A percentile compares a stretch with the other conserved stretches of the same genome.
phyloP scores from a whole-genome alignment of 2,329 filamentous ascomycete genomes.

The Pyrenochaeta sp. region DNA sequence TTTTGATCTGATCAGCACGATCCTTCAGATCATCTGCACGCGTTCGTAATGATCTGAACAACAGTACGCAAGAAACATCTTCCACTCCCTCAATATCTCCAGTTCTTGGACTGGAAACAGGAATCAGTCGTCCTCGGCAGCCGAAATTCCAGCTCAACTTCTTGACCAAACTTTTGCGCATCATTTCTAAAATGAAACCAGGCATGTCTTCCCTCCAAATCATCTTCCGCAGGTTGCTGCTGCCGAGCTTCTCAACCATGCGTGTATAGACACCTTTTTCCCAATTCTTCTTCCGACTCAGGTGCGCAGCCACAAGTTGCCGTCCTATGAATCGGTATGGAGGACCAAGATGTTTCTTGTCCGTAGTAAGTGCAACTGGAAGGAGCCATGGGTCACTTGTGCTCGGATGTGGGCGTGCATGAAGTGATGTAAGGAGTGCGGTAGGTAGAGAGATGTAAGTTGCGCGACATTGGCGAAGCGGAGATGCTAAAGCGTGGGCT shows the following conservation, averaged over 20 bases:
- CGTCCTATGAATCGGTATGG: slow-evolving; percentile 33
- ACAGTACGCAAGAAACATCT: slow-evolving; percentile 39
- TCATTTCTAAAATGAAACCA: slow-evolving; percentile 48
- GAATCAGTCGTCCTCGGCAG: slow-evolving; percentile 30
- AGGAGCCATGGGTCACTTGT: slow-evolving; percentile 65
- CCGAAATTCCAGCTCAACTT: slow-evolving; percentile 48
- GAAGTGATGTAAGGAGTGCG: slow-evolving; percentile 71
- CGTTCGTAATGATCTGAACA: slow-evolving; percentile 34
- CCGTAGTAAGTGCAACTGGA: slow-evolving; percentile 52
- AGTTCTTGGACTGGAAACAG: slow-evolving; percentile 27
- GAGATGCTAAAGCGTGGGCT: slow-evolving; percentile 71
- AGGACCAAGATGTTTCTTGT: slow-evolving; percentile 29
- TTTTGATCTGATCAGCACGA: slow-evolving; percentile 18
- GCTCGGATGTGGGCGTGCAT: slow-evolving; percentile 63
- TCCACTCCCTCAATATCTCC: slow-evolving; percentile 35
- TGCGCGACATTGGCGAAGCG: slow-evolving; percentile 64
- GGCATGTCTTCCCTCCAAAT: slow-evolving; percentile 61
- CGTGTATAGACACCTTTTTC: slow-evolving; percentile 27
- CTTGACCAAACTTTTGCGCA: slow-evolving; percentile 48
- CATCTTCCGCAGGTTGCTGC: slow-evolving; percentile 41
- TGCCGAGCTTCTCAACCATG: slow-evolving; percentile 46
- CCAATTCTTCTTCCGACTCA: slow-evolving; percentile 35
- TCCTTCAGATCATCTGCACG: slow-evolving; percentile 33
- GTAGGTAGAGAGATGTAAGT: slow-evolving; percentile 62
- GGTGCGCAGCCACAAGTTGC: slow-evolving; percentile 18